Percentiles rank a stretch among this genome's conserved stretches.
Evolutionary conservation across 2,329 filamentous ascomycete genomes (phyloP).

Genomic region (Colletotrichum filicis): DNA sequence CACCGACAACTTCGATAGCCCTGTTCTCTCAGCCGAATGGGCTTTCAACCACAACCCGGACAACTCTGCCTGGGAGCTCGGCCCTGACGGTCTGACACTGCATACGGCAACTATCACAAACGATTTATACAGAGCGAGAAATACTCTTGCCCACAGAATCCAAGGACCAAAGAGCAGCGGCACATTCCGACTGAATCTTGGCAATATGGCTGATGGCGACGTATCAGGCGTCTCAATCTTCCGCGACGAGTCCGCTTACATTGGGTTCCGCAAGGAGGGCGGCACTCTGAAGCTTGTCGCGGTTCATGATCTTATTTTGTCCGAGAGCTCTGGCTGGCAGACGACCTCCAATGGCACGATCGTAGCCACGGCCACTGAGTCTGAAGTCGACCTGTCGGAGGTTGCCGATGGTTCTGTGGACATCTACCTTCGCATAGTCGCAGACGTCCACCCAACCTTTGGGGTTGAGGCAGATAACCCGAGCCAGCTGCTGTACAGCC

Average conservation of each 20-base stretch:
- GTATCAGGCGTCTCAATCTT: slow-evolving; percentile 61
- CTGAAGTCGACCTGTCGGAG: background rate
- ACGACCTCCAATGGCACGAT: slow-evolving; percentile 44
- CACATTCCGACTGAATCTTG: slow-evolving; percentile 61
- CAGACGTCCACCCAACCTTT: slow-evolving; percentile 37
- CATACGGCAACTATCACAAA: slow-evolving; percentile 60
- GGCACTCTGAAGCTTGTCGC: slow-evolving; percentile 42
- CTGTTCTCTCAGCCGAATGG: slow-evolving; percentile 56
- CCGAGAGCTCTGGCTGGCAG: slow-evolving; percentile 43
- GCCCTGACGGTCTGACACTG: slow-evolving; percentile 51
- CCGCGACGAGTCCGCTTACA: slow-evolving; percentile 62
- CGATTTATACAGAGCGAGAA: slow-evolving; percentile 58
- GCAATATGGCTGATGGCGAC: slow-evolving; percentile 60
- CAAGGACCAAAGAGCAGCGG: slow-evolving; percentile 56
- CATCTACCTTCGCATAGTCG: slow-evolving; percentile 39
- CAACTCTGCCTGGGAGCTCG: slow-evolving; percentile 54
- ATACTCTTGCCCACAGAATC: slow-evolving; percentile 59
- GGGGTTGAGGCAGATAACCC: slow-evolving; percentile 19
- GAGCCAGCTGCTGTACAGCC: slow-evolving; percentile 50
- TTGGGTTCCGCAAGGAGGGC: slow-evolving; percentile 53
- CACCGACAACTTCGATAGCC: slow-evolving; percentile 40
- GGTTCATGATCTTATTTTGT: slow-evolving; percentile 43
- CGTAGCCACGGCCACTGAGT: slow-evolving; percentile 5
- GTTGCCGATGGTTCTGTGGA: slow-evolving; percentile 18
- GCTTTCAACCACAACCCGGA: slow-evolving; percentile 73